Conservation (phyloP, 148 eudicot genomes). For the Heliosperma pusillum region DNA sequence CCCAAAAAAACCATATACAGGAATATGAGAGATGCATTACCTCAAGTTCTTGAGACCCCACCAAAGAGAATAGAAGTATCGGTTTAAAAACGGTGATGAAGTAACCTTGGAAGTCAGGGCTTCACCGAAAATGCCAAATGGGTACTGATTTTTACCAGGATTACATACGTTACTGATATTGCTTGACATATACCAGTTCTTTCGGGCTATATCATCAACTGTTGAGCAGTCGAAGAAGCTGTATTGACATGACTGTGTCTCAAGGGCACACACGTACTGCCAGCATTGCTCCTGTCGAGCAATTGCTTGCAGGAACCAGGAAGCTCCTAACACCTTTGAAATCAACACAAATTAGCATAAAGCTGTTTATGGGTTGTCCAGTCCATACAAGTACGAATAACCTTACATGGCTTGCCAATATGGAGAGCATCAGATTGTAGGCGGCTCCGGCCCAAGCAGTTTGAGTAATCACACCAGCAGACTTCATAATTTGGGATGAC, state of each 20-base stretch:
- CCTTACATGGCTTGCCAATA: slow-evolving; percentile 70
- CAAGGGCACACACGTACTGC: slow-evolving; percentile 40
- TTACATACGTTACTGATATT: slow-evolving; percentile 45
- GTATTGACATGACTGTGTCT: slow-evolving; percentile 33
- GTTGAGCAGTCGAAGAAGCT: slow-evolving; percentile 52
- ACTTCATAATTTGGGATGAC: slow-evolving; percentile 45
- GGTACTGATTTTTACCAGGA: slow-evolving; percentile 32
- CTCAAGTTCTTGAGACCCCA: slow-evolving; percentile 84
- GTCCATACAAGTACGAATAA: background rate
- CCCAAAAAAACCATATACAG: too few relatives aligned
- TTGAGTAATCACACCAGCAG: slow-evolving; percentile 61
- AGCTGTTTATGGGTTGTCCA: too few relatives aligned
- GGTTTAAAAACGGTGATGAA: slow-evolving; percentile 42
- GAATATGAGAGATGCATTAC: too few relatives aligned
- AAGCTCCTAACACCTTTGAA: slow-evolving; percentile 64
- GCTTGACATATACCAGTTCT: slow-evolving; percentile 48
- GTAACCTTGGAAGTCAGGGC: slow-evolving; percentile 46
- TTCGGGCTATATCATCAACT: slow-evolving; percentile 30
- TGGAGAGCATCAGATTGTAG: slow-evolving; percentile 62
- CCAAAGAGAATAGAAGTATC: slow-evolving; percentile 80
- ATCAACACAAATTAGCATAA: too few relatives aligned
- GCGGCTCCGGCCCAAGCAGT: slow-evolving; percentile 89
- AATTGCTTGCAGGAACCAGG: slow-evolving; percentile 71
- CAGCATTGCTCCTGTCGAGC: slow-evolving; percentile 76
- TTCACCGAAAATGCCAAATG: slow-evolving; percentile 62